A percentile compares a stretch with the other conserved stretches of the same genome.
These are phyloP conservation scores for Ceratocystis diversiconidia DNA, from an alignment of 2,329 filamentous ascomycete species.

Conservation along the genomic window DNA sequence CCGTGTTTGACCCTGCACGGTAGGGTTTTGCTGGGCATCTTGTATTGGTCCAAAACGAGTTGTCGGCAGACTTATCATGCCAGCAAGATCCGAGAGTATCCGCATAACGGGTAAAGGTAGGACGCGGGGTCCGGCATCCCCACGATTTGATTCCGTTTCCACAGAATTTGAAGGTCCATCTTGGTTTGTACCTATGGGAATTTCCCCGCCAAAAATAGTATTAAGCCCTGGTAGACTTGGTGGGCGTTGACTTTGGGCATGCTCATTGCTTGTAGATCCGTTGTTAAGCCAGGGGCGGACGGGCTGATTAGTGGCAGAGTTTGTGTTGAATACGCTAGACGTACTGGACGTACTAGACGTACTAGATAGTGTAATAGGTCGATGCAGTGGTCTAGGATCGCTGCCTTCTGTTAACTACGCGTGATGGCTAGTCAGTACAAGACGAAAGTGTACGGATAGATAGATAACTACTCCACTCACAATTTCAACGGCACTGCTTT, in stretches of 20 bases:
- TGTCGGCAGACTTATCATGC: not conserved
- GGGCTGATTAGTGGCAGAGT: not conserved
- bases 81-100: not conserved
- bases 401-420: not conserved
- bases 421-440: not conserved
- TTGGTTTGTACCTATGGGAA: not conserved
- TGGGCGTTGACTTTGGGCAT: not conserved
- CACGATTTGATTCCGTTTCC: not conserved
- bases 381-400: not conserved
- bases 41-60: not conserved
- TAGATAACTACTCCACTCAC: constrained; percentile 37
- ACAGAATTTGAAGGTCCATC: not conserved
- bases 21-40: not conserved
- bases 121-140: not conserved
- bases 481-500: constrained; percentile 70
- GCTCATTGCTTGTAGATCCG: not conserved
- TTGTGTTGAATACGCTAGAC: not conserved
- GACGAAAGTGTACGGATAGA: not conserved
- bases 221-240: not conserved
- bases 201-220: not conserved
- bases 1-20: not conserved
- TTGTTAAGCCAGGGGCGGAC: not conserved
- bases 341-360: not conserved
- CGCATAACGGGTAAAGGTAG: not conserved
- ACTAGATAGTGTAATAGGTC: not conserved